Percentiles rank a stretch among this genome's conserved stretches.
Evolutionary conservation across 176 grass and related monocot species (phyloP).

Genomic region (Poa pratensis): DNA sequence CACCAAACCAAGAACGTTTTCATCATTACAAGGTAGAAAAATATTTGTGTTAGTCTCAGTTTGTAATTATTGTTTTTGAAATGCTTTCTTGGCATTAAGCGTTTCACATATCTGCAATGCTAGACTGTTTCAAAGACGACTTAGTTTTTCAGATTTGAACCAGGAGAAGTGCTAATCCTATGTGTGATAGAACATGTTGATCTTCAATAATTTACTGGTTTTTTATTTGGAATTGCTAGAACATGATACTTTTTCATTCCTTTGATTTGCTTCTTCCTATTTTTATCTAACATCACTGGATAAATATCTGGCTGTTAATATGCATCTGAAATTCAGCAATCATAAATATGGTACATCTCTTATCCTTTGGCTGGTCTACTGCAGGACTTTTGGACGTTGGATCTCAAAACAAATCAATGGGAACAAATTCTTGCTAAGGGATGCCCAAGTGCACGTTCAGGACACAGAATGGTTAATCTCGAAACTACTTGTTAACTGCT

Average conservation of each 20-base stretch:
- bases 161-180: not conserved
- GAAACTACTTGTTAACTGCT: constrained; percentile 25
- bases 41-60: constrained; percentile 10
- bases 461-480: constrained; percentile 84
- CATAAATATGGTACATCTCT: constrained; percentile 26
- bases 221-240: not conserved
- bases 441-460: constrained; percentile 97
- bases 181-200: not conserved
- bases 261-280: constrained; percentile 8
- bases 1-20: constrained; percentile 97
- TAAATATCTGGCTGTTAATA: not conserved
- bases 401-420: constrained; percentile 98
- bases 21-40: constrained; percentile 94
- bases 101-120: constrained; percentile 5
- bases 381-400: constrained; percentile 91
- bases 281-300: constrained; percentile 12
- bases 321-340: constrained; percentile 8
- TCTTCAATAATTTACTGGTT: constrained; percentile 10
- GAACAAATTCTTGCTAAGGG: constrained; percentile 89
- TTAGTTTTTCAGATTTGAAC: constrained; percentile 33
- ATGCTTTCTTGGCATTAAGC: constrained; percentile 31
- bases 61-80: not conserved
- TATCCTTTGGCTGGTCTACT: constrained; percentile 30
- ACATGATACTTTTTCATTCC: not conserved
- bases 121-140: not conserved